A percentile compares a stretch with the other conserved stretches of the same genome.
These are phyloP conservation scores for Pythium chondricola DNA, from an alignment of 352 stramenopile genomes.

Conservation along the genomic window DNA sequence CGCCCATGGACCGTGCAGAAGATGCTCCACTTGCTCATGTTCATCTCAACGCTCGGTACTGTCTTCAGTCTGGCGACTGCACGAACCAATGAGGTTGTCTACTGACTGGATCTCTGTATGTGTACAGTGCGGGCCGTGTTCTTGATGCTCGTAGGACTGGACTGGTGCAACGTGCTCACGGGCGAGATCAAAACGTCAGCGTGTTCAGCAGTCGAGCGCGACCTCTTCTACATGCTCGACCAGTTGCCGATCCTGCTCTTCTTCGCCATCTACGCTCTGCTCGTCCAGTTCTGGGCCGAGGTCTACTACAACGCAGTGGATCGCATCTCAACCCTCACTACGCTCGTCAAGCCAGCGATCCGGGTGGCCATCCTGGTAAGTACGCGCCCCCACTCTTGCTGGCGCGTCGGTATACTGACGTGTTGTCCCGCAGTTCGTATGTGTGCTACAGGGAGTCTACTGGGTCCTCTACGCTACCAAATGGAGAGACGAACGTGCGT, in stretches of 20 bases:
- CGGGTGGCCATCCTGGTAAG: constrained; percentile 52
- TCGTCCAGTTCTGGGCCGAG: constrained; percentile 86
- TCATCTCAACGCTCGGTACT: constrained; percentile 65
- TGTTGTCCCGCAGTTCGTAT: constrained; percentile 30
- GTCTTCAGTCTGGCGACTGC: too few relatives aligned
- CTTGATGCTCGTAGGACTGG: constrained; percentile 56
- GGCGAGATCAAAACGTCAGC: constrained; percentile 49
- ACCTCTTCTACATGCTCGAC: constrained; percentile 84
- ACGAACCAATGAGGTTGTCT: too few relatives aligned
- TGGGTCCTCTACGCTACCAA: constrained; percentile 77
- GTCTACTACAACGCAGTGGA: constrained; percentile 88
- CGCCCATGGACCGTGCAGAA: constrained; percentile 84
- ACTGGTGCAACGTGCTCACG: constrained; percentile 80
- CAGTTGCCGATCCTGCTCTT: constrained; percentile 79
- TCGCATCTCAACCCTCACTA: constrained; percentile 47
- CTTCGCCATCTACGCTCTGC: constrained; percentile 73
- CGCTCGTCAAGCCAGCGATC: constrained; percentile 67
- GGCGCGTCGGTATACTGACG: neutral
- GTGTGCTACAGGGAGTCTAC: constrained; percentile 57
- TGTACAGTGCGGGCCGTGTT: constrained; percentile 49
- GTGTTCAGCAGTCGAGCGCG: constrained; percentile 55
- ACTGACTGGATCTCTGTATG: too few relatives aligned
- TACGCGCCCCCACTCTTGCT: neutral
- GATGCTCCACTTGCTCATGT: constrained; percentile 82
- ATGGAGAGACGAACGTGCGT: constrained; percentile 65